A percentile compares a stretch with the other conserved stretches of the same genome.
Evolutionary conservation across 164 flowering plant species (phyloP).

Genomic region (Stephania japonica): DNA sequence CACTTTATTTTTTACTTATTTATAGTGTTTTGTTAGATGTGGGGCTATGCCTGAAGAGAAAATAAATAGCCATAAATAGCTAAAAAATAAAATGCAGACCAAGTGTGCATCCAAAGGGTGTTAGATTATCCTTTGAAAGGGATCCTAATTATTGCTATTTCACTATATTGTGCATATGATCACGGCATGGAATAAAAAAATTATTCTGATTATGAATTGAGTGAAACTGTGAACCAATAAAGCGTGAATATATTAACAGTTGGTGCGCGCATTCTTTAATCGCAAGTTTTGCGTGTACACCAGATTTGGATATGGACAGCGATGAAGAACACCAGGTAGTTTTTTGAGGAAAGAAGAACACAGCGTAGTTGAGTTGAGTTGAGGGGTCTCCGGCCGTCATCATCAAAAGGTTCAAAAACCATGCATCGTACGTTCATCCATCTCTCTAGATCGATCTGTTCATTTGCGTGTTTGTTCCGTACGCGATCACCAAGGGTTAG

Average conservation of each 20-base stretch:
- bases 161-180: too few species aligned
- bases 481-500: too few species aligned
- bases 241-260: background rate
- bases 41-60: too few species aligned
- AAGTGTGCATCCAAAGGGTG: too few species aligned
- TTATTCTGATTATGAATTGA: background rate
- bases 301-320: background rate
- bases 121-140: too few species aligned
- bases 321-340: background rate
- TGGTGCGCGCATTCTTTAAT: background rate
- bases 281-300: background rate
- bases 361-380: conserved; percentile 1
- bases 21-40: too few species aligned
- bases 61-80: too few species aligned
- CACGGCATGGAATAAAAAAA: background rate
- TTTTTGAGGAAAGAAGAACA: too few species aligned
- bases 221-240: background rate
- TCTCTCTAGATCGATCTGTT: background rate
- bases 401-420: background rate
- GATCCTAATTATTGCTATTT: too few species aligned
- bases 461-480: background rate
- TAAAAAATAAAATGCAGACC: too few species aligned
- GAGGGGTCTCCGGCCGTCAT: background rate
- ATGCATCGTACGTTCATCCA: background rate
- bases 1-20: too few species aligned